phyloP scores from a whole-genome alignment of 345 rosid genomes.

The Diplotaxis tenuifolia region DNA sequence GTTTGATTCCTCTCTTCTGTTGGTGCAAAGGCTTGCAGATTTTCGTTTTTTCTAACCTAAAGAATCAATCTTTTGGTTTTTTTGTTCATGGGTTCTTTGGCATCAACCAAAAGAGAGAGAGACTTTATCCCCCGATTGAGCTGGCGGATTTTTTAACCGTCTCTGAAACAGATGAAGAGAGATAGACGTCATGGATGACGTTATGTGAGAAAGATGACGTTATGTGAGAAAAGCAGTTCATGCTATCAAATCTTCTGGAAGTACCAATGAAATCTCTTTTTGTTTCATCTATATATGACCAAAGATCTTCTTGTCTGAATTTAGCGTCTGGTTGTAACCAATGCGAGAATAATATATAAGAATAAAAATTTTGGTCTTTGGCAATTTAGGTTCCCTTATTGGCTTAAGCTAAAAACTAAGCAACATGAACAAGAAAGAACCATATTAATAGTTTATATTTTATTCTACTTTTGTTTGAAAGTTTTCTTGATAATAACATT shows the following conservation, averaged over 20 bases:
- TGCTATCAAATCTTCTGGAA: background rate
- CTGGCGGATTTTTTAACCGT: conserved; percentile 18
- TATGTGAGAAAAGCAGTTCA: conserved; percentile 11
- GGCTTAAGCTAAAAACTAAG: conserved; percentile 15
- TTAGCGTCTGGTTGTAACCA: conserved; percentile 16
- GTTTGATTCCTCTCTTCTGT: conserved; percentile 14
- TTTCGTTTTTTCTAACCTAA: conserved; percentile 19
- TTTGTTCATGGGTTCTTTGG: conserved; percentile 25
- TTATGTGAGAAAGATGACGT: conserved; percentile 3
- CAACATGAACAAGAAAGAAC: conserved; percentile 3
- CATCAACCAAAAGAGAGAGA: conserved; percentile 16
- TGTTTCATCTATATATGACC: conserved; percentile 14
- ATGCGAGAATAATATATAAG: conserved; percentile 2
- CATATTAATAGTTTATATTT: background rate
- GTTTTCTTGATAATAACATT: background rate
- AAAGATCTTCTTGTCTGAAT: conserved; percentile 13
- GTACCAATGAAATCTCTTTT: conserved; percentile 2
- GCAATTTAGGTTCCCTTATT: background rate
- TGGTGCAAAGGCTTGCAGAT: conserved; percentile 19
- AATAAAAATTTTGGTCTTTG: background rate
- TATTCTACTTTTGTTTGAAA: background rate
- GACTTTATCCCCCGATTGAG: conserved; percentile 23
- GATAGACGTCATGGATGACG: conserved; percentile 17
- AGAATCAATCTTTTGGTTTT: conserved; percentile 21
- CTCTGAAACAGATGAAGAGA: background rate